Evolutionary conservation across 768 basidiomycete species (phyloP).

Genomic region (Coprinellus micaceus): DNA sequence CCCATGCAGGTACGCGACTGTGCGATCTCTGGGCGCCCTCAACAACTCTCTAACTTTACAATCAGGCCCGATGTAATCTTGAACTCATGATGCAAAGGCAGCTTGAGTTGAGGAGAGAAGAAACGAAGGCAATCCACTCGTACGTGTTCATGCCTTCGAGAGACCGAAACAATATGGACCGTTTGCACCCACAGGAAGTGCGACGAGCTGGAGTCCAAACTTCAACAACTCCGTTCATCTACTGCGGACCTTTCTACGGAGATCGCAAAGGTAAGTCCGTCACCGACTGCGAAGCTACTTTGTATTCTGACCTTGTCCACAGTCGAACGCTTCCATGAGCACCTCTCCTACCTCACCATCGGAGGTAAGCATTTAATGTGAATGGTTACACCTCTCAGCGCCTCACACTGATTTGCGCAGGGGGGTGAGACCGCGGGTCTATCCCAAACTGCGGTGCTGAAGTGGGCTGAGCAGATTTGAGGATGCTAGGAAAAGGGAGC

Average conservation of each 20-base stretch:
- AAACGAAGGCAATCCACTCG: constrained; percentile 68
- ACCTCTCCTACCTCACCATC: background rate
- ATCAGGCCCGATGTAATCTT: constrained; percentile 73
- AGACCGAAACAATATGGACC: background rate
- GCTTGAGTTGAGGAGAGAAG: constrained; percentile 67
- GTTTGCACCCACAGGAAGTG: constrained; percentile 53
- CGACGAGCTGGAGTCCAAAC: constrained; percentile 59
- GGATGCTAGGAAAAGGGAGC: background rate
- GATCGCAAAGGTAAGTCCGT: background rate
- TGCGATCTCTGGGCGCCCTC: background rate
- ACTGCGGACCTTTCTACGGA: constrained; percentile 13
- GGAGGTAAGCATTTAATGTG: background rate
- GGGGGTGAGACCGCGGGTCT: constrained; percentile 4
- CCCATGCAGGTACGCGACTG: constrained; percentile 66
- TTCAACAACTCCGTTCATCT: constrained; percentile 50
- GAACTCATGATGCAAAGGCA: constrained; percentile 81
- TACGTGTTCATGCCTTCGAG: constrained; percentile 31
- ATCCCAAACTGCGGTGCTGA: constrained; percentile 41
- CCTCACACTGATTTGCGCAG: background rate
- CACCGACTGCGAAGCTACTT: background rate
- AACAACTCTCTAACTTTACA: background rate
- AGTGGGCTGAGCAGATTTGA: constrained; percentile 54
- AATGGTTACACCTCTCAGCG: too few species aligned
- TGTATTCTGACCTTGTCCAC: background rate
- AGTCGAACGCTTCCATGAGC: background rate